These are phyloP conservation scores for Vitis hybrid DNA, from an alignment of 177 flowering plant genomes.

Conservation along the genomic window DNA sequence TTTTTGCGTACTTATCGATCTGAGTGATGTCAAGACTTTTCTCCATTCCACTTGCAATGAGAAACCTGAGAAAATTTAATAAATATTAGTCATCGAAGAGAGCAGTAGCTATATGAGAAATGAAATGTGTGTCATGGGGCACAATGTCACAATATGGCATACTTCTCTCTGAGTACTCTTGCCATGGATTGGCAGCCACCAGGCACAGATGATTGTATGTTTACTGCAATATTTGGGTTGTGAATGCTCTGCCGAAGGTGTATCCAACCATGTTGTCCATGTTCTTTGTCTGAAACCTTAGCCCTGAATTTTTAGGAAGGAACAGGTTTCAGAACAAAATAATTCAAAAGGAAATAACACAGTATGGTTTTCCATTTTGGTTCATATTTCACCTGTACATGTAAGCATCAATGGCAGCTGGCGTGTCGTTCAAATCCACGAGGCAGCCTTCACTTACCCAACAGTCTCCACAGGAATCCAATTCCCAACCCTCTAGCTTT, in stretches of 20 bases:
- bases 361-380: neutral
- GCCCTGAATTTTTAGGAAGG: conserved; percentile 43
- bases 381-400: conserved; percentile 73
- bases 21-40: conserved; percentile 56
- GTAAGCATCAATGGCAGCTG: conserved; percentile 73
- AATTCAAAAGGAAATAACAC: neutral
- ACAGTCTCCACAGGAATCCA: conserved; percentile 89
- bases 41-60: conserved; percentile 46
- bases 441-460: conserved; percentile 98
- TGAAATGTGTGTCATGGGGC: neutral
- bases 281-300: conserved; percentile 55
- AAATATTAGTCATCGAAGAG: neutral
- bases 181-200: conserved; percentile 75
- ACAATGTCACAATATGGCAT: conserved; percentile 11
- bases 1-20: conserved; percentile 41
- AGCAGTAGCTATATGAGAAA: neutral
- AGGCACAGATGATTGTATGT: conserved; percentile 64
- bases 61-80: conserved; percentile 45
- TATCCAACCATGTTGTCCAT: conserved; percentile 79
- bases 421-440: conserved; percentile 71
- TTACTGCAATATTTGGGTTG: conserved; percentile 89
- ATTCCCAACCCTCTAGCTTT: conserved; percentile 70
- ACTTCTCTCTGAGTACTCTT: conserved; percentile 55
- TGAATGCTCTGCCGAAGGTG: conserved; percentile 91
- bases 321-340: neutral